A percentile compares a stretch with the other conserved stretches of the same genome.
Evolutionary conservation across 495 filamentous ascomycete species (phyloP).

Genomic region (Aspergillus nidulans): DNA sequence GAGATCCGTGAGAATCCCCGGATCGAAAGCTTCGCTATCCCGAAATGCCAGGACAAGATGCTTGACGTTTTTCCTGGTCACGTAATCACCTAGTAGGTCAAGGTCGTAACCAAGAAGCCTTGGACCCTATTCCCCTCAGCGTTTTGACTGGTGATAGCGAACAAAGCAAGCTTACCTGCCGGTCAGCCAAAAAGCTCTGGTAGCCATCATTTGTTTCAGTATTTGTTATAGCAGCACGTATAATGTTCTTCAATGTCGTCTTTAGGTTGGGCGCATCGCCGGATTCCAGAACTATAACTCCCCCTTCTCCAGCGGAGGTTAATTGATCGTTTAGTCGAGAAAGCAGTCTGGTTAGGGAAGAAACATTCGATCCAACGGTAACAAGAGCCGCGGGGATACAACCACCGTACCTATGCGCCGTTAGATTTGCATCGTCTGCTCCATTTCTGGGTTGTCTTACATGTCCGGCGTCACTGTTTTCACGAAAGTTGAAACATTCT

Average conservation of each 20-base stretch:
- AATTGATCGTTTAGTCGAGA: conserved; percentile 55
- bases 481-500: conserved; percentile 65
- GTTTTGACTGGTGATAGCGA: neutral
- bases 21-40: conserved; percentile 92
- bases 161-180: conserved; percentile 42
- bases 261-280: conserved; percentile 81
- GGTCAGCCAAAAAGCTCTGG: conserved; percentile 42
- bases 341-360: conserved; percentile 70
- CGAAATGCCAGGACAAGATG: conserved; percentile 74
- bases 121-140: conserved; percentile 44
- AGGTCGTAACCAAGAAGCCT: conserved; percentile 89
- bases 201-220: conserved; percentile 45
- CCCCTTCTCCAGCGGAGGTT: conserved; percentile 40
- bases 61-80: conserved; percentile 49
- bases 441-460: conserved; percentile 21
- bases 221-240: conserved; percentile 61
- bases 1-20: conserved; percentile 69
- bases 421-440: conserved; percentile 11
- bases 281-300: conserved; percentile 69
- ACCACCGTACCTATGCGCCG: conserved; percentile 33
- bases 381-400: conserved; percentile 77
- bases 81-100: conserved; percentile 67
- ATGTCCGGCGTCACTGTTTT: conserved; percentile 42
- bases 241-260: conserved; percentile 74
- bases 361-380: conserved; percentile 80